Evolutionary conservation across 148 eudicot genomes (phyloP).

Genomic region (Rhododendron mucronatum): DNA sequence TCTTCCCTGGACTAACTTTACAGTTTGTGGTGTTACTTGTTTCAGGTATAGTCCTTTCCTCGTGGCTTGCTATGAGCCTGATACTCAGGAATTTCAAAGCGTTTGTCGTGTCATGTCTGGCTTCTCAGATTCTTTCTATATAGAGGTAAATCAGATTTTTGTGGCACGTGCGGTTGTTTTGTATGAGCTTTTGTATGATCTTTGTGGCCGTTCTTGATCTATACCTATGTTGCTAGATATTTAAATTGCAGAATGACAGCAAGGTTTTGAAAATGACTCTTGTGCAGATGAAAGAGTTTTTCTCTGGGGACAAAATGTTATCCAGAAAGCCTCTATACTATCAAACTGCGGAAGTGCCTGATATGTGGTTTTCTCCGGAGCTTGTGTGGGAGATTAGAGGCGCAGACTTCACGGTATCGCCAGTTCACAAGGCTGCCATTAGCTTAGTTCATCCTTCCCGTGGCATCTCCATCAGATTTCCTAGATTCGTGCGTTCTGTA

Average conservation of each 20-base stretch:
- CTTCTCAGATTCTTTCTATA: slow-evolving; percentile 85
- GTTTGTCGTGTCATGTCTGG: slow-evolving; percentile 99
- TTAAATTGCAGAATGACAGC: background rate
- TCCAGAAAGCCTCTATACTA: slow-evolving; percentile 73
- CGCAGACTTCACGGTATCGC: slow-evolving; percentile 88
- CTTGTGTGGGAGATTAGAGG: slow-evolving; percentile 93
- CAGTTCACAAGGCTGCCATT: slow-evolving; percentile 88
- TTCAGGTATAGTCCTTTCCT: slow-evolving; percentile 98
- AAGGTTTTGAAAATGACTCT: background rate
- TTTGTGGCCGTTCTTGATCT: background rate
- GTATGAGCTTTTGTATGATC: too few species aligned
- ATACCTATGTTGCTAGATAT: background rate
- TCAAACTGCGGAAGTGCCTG: slow-evolving; percentile 71
- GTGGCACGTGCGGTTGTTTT: background rate
- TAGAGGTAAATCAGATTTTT: slow-evolving; percentile 43
- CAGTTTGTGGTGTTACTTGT: slow-evolving; percentile 11
- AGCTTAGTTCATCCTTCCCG: slow-evolving; percentile 83
- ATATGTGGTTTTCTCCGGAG: slow-evolving; percentile 86
- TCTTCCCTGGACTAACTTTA: background rate
- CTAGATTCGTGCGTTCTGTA: slow-evolving; percentile 60
- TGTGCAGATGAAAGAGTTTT: slow-evolving; percentile 84
- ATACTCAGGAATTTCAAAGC: slow-evolving; percentile 86
- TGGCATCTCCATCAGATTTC: slow-evolving; percentile 87
- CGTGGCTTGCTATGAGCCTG: slow-evolving; percentile 95
- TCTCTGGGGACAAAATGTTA: slow-evolving; percentile 66